phyloP scores from a whole-genome alignment of 495 filamentous ascomycete species.

The Neurospora sp. region DNA sequence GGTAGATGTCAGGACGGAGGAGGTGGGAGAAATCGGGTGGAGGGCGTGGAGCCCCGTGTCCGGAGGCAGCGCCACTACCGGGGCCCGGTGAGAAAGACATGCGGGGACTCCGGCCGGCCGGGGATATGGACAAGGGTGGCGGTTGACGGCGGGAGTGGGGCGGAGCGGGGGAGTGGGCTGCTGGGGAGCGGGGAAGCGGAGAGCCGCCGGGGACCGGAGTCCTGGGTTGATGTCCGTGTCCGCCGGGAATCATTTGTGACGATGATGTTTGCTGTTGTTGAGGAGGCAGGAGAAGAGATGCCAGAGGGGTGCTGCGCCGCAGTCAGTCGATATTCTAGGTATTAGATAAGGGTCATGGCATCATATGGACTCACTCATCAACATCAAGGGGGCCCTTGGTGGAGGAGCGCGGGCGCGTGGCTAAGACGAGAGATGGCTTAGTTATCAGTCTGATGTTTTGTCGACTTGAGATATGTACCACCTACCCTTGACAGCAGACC shows the following conservation, averaged over 20 bases:
- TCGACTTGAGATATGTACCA: not conserved
- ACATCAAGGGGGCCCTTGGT: constrained; percentile 49
- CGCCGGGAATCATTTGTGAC: not conserved
- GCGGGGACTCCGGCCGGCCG: constrained; percentile 11
- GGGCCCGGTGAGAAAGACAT: constrained; percentile 9
- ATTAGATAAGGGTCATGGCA: not conserved
- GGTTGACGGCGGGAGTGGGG: not conserved
- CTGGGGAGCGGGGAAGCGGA: constrained; percentile 16
- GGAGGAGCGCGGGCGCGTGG: constrained; percentile 37
- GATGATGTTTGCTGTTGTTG: constrained; percentile 3
- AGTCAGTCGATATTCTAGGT: constrained; percentile 2
- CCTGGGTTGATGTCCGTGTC: constrained; percentile 1
- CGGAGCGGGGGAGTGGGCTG: constrained; percentile 13
- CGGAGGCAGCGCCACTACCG: constrained; percentile 15
- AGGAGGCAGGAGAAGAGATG: constrained; percentile 17
- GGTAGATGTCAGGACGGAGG: constrained; percentile 68
- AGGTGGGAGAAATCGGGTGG: constrained; percentile 72
- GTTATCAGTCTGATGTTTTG: not conserved
- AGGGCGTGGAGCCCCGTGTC: constrained; percentile 11
- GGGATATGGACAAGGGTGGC: not conserved
- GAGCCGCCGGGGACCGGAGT: constrained; percentile 4
- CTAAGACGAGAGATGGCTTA: constrained; percentile 11
- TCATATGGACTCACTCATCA: constrained; percentile 35
- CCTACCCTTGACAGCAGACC: constrained; percentile 32
- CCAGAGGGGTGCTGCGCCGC: constrained; percentile 13